Evolutionary conservation across 192 early-diverging fungal species (phyloP).

Genomic region (Backusella macrospora): DNA sequence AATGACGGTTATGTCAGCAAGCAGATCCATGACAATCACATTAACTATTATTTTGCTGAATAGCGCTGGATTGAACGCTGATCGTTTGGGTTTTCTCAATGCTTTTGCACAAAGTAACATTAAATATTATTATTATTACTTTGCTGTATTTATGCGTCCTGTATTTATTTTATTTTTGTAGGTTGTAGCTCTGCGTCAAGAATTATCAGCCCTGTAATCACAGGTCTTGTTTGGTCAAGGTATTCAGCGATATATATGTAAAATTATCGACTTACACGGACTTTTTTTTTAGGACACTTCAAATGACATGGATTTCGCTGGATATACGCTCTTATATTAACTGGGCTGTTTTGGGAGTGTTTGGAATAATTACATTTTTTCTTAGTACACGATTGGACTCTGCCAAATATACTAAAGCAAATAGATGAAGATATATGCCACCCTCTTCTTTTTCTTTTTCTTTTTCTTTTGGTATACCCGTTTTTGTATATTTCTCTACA

Average conservation of each 20-base stretch:
- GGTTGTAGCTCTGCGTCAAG: constrained; percentile 35
- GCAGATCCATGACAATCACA: constrained; percentile 41
- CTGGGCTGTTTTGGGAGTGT: constrained; percentile 6
- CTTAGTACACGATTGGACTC: constrained; percentile 14
- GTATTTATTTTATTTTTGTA: not conserved
- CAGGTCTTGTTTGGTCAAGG: constrained; percentile 57
- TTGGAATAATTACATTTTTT: not conserved
- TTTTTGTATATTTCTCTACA: too few species aligned
- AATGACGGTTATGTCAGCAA: constrained; percentile 29
- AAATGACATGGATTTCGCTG: constrained; percentile 17
- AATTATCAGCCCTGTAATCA: constrained; percentile 51
- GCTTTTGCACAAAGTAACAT: constrained; percentile 52
- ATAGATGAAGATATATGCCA: too few species aligned
- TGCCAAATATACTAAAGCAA: not conserved
- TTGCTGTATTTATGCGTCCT: not conserved
- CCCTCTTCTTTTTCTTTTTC: too few species aligned
- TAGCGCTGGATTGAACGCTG: constrained; percentile 45
- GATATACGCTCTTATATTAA: constrained; percentile 17
- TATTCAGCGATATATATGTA: constrained; percentile 30
- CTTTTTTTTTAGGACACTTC: constrained; percentile 6
- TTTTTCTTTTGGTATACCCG: too few species aligned
- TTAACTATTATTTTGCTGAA: constrained; percentile 48
- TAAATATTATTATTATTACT: too few species aligned
- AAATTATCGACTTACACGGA: not conserved
- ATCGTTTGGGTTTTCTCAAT: constrained; percentile 58